phyloP scores from a whole-genome alignment of 1,284 basidiomycete species.

The Athelia sp. region DNA sequence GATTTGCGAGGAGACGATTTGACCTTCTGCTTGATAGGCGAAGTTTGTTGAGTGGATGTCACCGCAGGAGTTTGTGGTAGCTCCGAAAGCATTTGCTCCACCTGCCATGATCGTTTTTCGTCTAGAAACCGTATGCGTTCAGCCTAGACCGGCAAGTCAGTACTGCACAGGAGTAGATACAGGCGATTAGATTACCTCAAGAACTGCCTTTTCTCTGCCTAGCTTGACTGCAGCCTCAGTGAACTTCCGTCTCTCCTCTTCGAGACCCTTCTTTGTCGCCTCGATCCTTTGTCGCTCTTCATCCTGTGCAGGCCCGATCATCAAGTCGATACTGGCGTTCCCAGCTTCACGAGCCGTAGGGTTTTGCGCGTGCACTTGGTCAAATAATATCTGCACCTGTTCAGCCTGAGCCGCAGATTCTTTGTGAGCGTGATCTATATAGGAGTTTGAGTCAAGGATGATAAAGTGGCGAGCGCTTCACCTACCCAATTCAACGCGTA shows the following conservation, averaged over 20 bases:
- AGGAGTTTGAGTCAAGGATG: constrained; percentile 3
- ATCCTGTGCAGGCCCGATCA: constrained; percentile 46
- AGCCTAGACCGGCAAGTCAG: constrained; percentile 31
- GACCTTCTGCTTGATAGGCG: constrained; percentile 8
- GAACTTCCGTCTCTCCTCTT: constrained; percentile 63
- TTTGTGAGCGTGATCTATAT: constrained; percentile 34
- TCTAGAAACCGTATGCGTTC: constrained; percentile 60
- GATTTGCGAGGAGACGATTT: constrained; percentile 34
- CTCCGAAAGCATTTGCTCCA: constrained; percentile 56
- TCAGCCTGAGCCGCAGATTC: constrained; percentile 35
- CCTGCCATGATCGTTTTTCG: constrained; percentile 62
- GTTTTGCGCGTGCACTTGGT: constrained; percentile 41
- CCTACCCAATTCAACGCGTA: constrained; percentile 58
- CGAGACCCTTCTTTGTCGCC: constrained; percentile 49
- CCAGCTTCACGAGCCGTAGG: constrained; percentile 22
- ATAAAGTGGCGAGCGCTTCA: constrained; percentile 1
- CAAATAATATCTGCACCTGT: constrained; percentile 47
- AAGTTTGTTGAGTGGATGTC: not conserved
- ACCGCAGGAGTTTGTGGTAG: constrained; percentile 42
- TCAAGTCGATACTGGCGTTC: constrained; percentile 46
- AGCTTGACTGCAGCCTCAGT: constrained; percentile 60
- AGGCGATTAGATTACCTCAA: constrained; percentile 51
- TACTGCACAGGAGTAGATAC: constrained; percentile 1
- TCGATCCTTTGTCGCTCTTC: constrained; percentile 49
- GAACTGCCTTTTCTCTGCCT: constrained; percentile 56